These are phyloP conservation scores for Wallacemonas collosoma DNA, from an alignment of 208 protist species.

Conservation along the genomic window DNA sequence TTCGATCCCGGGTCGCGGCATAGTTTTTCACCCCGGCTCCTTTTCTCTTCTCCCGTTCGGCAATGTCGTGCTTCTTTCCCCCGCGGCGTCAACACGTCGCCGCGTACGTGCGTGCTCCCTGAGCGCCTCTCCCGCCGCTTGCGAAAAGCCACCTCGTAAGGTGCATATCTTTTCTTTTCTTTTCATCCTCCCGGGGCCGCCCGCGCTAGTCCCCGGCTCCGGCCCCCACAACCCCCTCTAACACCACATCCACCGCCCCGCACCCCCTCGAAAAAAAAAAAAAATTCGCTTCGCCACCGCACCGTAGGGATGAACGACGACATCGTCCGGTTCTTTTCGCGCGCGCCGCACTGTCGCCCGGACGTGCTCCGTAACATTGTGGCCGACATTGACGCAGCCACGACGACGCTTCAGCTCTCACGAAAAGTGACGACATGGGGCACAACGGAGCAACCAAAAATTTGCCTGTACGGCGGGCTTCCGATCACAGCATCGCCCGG, in stretches of 20 bases:
- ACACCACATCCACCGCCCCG: not conserved
- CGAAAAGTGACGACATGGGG: constrained; percentile 47
- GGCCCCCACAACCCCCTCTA: not conserved
- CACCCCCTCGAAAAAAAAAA: not conserved
- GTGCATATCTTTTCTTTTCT: not conserved
- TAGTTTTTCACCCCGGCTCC: constrained; percentile 30
- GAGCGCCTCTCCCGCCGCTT: no score
- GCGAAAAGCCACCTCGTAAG: not conserved
- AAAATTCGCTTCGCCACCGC: no score
- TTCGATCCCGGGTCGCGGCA: constrained; percentile 88
- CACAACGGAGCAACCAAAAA: constrained; percentile 47
- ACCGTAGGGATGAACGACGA: constrained; percentile 42
- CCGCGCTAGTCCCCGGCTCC: not conserved
- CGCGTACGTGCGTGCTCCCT: no score
- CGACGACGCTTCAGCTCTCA: constrained; percentile 31
- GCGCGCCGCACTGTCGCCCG: constrained; percentile 29
- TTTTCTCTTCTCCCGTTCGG: no score
- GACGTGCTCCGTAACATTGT: constrained; percentile 43
- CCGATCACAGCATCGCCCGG: constrained; percentile 23
- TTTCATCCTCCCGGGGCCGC: not conserved
- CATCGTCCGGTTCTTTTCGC: constrained; percentile 49
- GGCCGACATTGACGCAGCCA: constrained; percentile 39
- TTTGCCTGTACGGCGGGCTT: constrained; percentile 65
- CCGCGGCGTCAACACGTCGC: no score
- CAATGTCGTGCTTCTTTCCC: no score